Base-by-base conservation (phyloP, 2,329 filamentous ascomycete species). In the Talaromyces islandicus region DNA sequence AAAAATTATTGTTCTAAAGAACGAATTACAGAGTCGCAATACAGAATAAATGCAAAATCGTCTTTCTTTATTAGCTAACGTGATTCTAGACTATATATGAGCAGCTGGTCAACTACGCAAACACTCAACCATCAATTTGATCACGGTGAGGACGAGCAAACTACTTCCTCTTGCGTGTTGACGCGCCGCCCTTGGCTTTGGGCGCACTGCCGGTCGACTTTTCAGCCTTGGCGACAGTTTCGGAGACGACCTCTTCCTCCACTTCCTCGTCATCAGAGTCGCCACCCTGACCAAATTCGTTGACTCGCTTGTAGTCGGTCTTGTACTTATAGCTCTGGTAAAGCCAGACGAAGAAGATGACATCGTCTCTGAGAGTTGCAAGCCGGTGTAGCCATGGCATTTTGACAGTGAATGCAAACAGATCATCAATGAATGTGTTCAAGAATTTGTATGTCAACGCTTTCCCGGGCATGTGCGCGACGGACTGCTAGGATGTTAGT, bases 401-500 rank as follows among this genome's bases (percentile, higher is more conserved):
- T 80, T 97, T 97, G 80, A 99, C 97, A 43, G 94, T 99, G 71
- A 97, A 99, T 2, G 94, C 94, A 71, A 99, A 99, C 32, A 99
- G 81, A 72, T 99, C 94, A 76, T 99, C 94, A 73, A 99, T 97
- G 75, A 99, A 99, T 5, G 94, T 97, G 80, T 97, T 97, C 65
- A 97, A 80, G 78, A 96, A 96, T 79, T 97, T 97, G 84, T 97
- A 97, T 74, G 88, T 93, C 91, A 99, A 94, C 54, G 94, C 92
- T 78, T 91, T 93, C 66, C 84, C 91, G 1, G 94, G 92, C 93
- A 99, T 96, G 78, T 99, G 94, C 11, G 94, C 94, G 35, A 97
- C 91, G 66, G 80, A 83, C 74, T 85, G 62, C 11, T 57, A 53
- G 32, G 54, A 60, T 35, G 62, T 64, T 46, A 35, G 43, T 51